A percentile compares a stretch with the other conserved stretches of the same genome.
Conservation (phyloP, 352 stramenopile genomes). For the Phytopythium sindhum region DNA sequence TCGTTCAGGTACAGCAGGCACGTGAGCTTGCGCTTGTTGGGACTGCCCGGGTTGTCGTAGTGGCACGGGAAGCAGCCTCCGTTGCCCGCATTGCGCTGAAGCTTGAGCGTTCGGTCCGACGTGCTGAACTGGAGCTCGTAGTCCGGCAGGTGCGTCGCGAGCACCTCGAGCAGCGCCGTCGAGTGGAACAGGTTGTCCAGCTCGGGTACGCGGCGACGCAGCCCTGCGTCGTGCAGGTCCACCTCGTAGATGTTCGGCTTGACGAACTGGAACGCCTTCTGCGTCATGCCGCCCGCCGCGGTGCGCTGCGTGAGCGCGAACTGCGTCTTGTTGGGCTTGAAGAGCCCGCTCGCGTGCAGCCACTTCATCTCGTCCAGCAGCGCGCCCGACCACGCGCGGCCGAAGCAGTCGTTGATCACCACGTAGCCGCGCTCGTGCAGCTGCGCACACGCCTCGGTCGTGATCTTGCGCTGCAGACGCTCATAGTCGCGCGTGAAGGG, state of each 20-base stretch:
- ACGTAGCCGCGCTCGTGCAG: conserved; percentile 51
- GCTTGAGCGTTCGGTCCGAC: conserved; percentile 60
- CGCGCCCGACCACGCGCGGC: conserved; percentile 42
- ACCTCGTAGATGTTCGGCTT: conserved; percentile 87
- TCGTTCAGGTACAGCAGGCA: conserved; percentile 83
- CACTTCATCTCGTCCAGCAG: conserved; percentile 67
- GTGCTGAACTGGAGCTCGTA: conserved; percentile 61
- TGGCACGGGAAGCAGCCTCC: conserved; percentile 81
- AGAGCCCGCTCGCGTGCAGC: conserved; percentile 44
- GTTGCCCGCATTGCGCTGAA: conserved; percentile 72
- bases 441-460: conserved; percentile 30
- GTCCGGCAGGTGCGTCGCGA: conserved; percentile 48
- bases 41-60: conserved; percentile 78
- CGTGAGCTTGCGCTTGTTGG: conserved; percentile 77
- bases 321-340: conserved; percentile 81
- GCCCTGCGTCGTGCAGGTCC: conserved; percentile 63
- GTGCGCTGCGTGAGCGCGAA: conserved; percentile 55
- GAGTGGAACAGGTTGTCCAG: conserved; percentile 66
- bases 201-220: conserved; percentile 54
- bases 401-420: conserved; percentile 72
- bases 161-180: conserved; percentile 42
- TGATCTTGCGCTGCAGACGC: conserved; percentile 46
- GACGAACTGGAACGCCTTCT: conserved; percentile 48
- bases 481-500: conserved; percentile 54
- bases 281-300: conserved; percentile 12